A percentile compares a stretch with the other conserved stretches of the same genome.
Conservation (phyloP, 148 eudicot species). For the Fagopyrum homotropicum region DNA sequence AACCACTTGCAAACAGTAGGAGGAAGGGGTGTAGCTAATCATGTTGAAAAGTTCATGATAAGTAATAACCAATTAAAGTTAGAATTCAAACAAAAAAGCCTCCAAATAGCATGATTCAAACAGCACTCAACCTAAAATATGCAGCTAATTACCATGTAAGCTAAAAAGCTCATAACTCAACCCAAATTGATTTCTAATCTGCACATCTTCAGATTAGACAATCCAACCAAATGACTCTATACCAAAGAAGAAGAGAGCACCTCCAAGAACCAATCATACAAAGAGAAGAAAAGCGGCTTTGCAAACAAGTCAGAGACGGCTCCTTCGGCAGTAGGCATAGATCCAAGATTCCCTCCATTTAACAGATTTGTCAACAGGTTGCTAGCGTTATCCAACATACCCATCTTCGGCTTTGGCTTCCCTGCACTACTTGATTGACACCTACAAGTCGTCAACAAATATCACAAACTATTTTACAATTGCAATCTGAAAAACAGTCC, state of each 20-base stretch:
- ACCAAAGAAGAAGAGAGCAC: slow-evolving; percentile 23
- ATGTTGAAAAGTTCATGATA: too few species aligned
- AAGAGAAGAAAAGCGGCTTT: slow-evolving; percentile 82
- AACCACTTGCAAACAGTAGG: not conserved
- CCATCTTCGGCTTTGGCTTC: slow-evolving; percentile 55
- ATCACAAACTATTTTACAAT: not conserved
- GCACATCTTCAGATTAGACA: not conserved
- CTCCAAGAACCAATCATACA: slow-evolving; percentile 97
- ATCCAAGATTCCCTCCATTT: slow-evolving; percentile 76
- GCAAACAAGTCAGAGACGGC: slow-evolving; percentile 92
- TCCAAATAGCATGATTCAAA: too few species aligned
- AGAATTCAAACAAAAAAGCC: too few species aligned
- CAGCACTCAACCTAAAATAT: too few species aligned
- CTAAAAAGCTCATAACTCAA: not conserved
- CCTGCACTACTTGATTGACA: slow-evolving; percentile 70
- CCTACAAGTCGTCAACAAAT: slow-evolving; percentile 32
- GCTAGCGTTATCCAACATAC: slow-evolving; percentile 85
- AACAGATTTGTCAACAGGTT: slow-evolving; percentile 81
- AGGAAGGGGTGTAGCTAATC: too few species aligned
- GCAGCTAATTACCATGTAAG: too few species aligned
- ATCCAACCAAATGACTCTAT: not conserved
- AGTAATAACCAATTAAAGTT: too few species aligned
- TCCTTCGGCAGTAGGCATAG: slow-evolving; percentile 98
- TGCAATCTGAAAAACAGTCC: not conserved
- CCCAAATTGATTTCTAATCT: not conserved